Percentiles rank a stretch among this genome's conserved stretches.
Conservation (phyloP, 2,329 filamentous ascomycete genomes). For the Aspergillus luchuensis region DNA sequence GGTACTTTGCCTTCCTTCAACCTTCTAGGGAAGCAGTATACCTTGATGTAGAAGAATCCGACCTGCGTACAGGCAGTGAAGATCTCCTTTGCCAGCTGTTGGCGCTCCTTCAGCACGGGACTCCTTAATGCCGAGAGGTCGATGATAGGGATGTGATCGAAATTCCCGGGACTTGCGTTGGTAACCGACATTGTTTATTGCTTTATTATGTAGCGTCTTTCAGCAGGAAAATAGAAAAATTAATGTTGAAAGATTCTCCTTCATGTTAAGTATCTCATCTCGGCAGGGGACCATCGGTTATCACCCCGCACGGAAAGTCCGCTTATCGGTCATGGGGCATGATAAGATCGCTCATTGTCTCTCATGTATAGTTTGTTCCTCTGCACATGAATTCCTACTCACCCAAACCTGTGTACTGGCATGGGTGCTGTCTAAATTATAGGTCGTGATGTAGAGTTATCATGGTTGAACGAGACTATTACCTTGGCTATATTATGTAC, state of each 20-base stretch:
- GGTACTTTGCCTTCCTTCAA: no score
- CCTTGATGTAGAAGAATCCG: constrained; percentile 51
- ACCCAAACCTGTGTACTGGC: no score
- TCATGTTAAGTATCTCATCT: neutral
- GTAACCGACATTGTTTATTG: neutral
- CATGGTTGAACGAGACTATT: no score
- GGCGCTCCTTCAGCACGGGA: constrained; percentile 35
- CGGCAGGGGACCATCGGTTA: neutral
- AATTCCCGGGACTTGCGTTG: constrained; percentile 8
- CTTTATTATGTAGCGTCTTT: no score
- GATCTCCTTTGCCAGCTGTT: constrained; percentile 44
- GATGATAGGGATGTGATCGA: constrained; percentile 45
- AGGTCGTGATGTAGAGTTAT: no score
- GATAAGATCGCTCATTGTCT: no score
- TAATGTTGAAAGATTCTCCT: no score
- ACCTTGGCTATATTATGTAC: no score
- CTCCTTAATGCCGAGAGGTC: constrained; percentile 48
- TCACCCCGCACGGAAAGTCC: neutral
- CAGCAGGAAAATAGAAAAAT: no score
- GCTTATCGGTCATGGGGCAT: neutral
- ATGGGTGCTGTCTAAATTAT: no score
- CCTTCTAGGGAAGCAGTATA: neutral
- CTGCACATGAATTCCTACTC: no score
- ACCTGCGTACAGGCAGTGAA: constrained; percentile 42
- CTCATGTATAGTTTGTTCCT: no score